These are phyloP conservation scores for Plantago elongata DNA, from an alignment of 257 asterid species.

Conservation along the genomic window DNA sequence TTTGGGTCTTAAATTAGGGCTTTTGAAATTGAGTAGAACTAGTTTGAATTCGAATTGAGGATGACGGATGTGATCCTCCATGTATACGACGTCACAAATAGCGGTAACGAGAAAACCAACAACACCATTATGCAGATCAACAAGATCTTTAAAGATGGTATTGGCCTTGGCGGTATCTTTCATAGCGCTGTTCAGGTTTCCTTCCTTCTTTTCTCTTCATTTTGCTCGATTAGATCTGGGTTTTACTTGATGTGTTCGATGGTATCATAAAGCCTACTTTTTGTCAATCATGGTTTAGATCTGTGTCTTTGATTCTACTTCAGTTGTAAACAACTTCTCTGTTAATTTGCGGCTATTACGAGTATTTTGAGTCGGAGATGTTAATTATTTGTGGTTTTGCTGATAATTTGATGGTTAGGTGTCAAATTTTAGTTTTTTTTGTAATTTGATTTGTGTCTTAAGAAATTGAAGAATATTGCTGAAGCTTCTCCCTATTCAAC, in stretches of 20 bases:
- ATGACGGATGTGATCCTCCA: conserved; percentile 52
- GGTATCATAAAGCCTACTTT: background rate
- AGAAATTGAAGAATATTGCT: no score
- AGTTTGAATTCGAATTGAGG: background rate
- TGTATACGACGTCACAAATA: conserved; percentile 88
- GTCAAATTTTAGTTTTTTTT: no score
- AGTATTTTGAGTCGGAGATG: no score
- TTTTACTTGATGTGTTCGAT: conserved; percentile 20
- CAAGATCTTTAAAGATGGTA: conserved; percentile 94
- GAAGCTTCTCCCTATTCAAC: background rate
- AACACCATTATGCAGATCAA: conserved; percentile 91
- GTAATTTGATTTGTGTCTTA: no score
- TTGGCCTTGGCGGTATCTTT: conserved; percentile 97
- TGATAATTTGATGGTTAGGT: no score
- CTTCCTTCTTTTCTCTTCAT: conserved; percentile 1
- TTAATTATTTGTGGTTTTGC: no score
- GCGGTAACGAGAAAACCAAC: conserved; percentile 86
- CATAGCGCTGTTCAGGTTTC: conserved; percentile 97
- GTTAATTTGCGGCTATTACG: no score
- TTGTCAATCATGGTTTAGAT: background rate
- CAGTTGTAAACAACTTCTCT: no score
- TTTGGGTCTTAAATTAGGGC: conserved; percentile 14
- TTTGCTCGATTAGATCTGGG: conserved; percentile 33
- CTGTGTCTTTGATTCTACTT: no score
- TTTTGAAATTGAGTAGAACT: conserved; percentile 15